phyloP scores from a whole-genome alignment of 371 early-diverging fungal genomes.

The Mucor piriformis region DNA sequence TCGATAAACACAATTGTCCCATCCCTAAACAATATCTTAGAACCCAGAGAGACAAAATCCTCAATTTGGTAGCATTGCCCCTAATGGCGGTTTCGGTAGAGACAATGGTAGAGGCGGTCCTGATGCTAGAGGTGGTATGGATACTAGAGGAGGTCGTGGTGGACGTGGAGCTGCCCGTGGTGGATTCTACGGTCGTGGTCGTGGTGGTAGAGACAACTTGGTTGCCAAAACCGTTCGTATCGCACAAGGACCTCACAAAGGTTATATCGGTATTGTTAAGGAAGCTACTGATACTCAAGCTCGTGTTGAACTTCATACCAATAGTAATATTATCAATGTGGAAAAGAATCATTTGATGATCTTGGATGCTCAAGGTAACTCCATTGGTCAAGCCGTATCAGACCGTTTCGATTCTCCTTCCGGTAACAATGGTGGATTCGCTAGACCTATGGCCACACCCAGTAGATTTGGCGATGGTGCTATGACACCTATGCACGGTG shows the following conservation, averaged over 20 bases:
- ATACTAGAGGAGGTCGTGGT: conserved; percentile 37
- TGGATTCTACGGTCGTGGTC: conserved; percentile 72
- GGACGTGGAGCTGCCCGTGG: conserved; percentile 59
- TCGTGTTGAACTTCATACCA: conserved; percentile 95
- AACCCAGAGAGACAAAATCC: conserved; percentile 15
- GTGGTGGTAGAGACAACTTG: conserved; percentile 82
- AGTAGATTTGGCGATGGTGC: conserved; percentile 53
- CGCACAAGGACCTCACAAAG: conserved; percentile 94
- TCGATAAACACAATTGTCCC: too few species aligned
- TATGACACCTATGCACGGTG: conserved; percentile 63
- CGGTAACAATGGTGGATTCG: conserved; percentile 28
- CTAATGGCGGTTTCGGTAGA: conserved; percentile 10
- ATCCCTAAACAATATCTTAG: background rate
- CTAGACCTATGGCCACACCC: conserved; percentile 41
- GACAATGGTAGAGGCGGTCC: conserved; percentile 3
- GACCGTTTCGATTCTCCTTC: conserved; percentile 26
- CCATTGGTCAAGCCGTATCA: conserved; percentile 46
- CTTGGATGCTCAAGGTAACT: conserved; percentile 47
- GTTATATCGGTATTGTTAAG: conserved; percentile 96
- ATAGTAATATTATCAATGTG: conserved; percentile 77
- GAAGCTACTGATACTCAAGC: conserved; percentile 79
- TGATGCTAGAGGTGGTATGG: background rate
- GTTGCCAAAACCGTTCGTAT: conserved; percentile 90
- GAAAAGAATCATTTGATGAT: conserved; percentile 75
- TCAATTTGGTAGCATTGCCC: conserved; percentile 4